Evolutionary conservation across 2,329 filamentous ascomycete genomes (phyloP).

Genomic region (Penicillium glabrum): DNA sequence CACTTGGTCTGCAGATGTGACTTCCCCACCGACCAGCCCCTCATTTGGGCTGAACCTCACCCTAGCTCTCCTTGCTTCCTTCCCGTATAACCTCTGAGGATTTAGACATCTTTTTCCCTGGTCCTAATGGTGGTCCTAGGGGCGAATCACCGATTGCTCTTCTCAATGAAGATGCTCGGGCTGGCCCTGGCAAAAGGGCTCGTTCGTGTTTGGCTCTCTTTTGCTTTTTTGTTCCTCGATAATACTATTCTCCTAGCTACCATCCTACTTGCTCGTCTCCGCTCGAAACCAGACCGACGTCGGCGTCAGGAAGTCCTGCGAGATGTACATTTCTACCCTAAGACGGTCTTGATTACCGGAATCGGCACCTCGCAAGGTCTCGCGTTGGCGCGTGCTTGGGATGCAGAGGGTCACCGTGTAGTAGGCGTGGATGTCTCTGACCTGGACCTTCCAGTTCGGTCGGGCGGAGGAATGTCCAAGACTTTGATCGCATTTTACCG

Average conservation of each 20-base stretch:
- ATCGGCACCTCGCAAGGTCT: constrained; percentile 72
- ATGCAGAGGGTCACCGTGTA: constrained; percentile 65
- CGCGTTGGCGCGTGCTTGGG: constrained; percentile 63
- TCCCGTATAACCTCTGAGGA: not conserved
- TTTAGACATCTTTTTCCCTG: not conserved
- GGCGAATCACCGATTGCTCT: constrained; percentile 14
- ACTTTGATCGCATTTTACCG: constrained; percentile 58
- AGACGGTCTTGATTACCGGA: constrained; percentile 69
- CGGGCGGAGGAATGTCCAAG: constrained; percentile 59
- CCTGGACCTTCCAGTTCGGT: constrained; percentile 42
- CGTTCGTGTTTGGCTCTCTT: constrained; percentile 19
- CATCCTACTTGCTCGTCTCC: not conserved
- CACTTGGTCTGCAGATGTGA: not conserved
- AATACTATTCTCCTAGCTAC: constrained; percentile 44
- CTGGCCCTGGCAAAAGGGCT: constrained; percentile 8
- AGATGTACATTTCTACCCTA: constrained; percentile 42
- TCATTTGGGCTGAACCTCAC: not conserved
- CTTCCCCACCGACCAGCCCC: not conserved
- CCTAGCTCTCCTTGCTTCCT: not conserved
- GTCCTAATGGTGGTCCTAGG: constrained; percentile 21
- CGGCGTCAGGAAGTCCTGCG: constrained; percentile 25
- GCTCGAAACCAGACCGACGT: constrained; percentile 6
- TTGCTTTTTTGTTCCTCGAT: constrained; percentile 49
- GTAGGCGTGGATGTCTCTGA: constrained; percentile 67
- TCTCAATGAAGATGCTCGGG: constrained; percentile 11